Conservation (phyloP, 345 rosid genomes). For the Carallia brachiata region DNA sequence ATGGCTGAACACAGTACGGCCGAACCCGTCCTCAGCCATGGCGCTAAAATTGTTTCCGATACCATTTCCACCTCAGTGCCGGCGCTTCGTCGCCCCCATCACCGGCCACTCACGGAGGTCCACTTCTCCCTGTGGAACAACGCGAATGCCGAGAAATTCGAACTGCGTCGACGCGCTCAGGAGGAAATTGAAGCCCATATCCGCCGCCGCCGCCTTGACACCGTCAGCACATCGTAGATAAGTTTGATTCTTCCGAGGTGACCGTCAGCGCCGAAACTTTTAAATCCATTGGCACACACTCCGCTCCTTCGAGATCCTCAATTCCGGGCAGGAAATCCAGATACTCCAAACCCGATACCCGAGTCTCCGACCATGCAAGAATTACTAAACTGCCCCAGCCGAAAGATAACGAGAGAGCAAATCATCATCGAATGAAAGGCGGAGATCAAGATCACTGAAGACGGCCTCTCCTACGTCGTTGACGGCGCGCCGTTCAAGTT, state of each 20-base stretch:
- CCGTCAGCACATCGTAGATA: constrained; percentile 44
- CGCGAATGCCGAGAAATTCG: constrained; percentile 66
- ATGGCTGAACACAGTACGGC: not conserved
- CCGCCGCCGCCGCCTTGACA: constrained; percentile 56
- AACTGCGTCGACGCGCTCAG: constrained; percentile 55
- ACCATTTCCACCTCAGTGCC: constrained; percentile 41
- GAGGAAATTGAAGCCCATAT: constrained; percentile 69
- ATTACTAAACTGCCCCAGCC: constrained; percentile 22
- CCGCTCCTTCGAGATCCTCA: constrained; percentile 68
- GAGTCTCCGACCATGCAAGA: constrained; percentile 36
- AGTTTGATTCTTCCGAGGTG: constrained; percentile 18
- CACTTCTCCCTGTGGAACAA: constrained; percentile 80
- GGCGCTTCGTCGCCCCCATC: constrained; percentile 14
- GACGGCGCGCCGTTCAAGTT: constrained; percentile 94
- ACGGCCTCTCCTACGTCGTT: constrained; percentile 67
- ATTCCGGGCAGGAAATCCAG: constrained; percentile 80
- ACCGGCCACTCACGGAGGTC: constrained; percentile 43
- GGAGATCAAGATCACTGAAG: constrained; percentile 41
- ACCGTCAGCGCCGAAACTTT: constrained; percentile 24
- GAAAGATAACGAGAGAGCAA: not conserved
- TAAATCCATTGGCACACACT: constrained; percentile 71
- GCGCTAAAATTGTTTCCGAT: constrained; percentile 57
- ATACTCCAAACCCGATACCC: constrained; percentile 57
- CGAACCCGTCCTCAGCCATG: constrained; percentile 24
- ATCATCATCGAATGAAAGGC: constrained; percentile 19